Evolutionary conservation across 306 rosid genomes (phyloP).

Genomic region (Gastrolobium villosum): DNA sequence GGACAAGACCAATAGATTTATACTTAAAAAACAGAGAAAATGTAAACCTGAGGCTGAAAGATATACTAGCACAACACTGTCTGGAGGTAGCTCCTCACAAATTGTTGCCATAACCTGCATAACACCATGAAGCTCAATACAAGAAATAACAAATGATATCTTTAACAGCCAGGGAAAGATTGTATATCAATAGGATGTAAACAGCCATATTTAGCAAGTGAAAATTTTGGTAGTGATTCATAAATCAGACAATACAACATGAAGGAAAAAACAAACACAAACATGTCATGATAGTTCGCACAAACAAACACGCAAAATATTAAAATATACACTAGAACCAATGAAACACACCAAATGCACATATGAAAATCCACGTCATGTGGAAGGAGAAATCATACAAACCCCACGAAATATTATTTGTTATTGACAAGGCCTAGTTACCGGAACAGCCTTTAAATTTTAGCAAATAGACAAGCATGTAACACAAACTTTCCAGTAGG

Average conservation of each 20-base stretch:
- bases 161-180: not conserved
- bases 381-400: slow-evolving; percentile 39
- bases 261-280: slow-evolving; percentile 24
- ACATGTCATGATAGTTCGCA: not conserved
- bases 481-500: slow-evolving; percentile 33
- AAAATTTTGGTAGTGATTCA: slow-evolving; percentile 9
- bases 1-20: slow-evolving; percentile 28
- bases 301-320: slow-evolving; percentile 33
- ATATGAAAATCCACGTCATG: slow-evolving; percentile 25
- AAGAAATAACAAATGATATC: slow-evolving; percentile 41
- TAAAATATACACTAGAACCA: slow-evolving; percentile 19
- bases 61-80: slow-evolving; percentile 84
- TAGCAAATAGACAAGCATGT: slow-evolving; percentile 30
- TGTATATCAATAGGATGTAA: slow-evolving; percentile 24
- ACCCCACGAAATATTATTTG: slow-evolving; percentile 13
- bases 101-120: slow-evolving; percentile 93
- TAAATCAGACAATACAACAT: slow-evolving; percentile 22
- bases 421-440: slow-evolving; percentile 21
- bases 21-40: slow-evolving; percentile 43
- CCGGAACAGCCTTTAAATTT: slow-evolving; percentile 16
- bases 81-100: slow-evolving; percentile 94
- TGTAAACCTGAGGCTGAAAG: slow-evolving; percentile 90
- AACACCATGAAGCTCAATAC: slow-evolving; percentile 46
- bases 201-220: slow-evolving; percentile 26
- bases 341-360: slow-evolving; percentile 7